These are phyloP conservation scores for Metschnikowia cubensis DNA, from an alignment of 805 yeast genomes.

Conservation along the genomic window DNA sequence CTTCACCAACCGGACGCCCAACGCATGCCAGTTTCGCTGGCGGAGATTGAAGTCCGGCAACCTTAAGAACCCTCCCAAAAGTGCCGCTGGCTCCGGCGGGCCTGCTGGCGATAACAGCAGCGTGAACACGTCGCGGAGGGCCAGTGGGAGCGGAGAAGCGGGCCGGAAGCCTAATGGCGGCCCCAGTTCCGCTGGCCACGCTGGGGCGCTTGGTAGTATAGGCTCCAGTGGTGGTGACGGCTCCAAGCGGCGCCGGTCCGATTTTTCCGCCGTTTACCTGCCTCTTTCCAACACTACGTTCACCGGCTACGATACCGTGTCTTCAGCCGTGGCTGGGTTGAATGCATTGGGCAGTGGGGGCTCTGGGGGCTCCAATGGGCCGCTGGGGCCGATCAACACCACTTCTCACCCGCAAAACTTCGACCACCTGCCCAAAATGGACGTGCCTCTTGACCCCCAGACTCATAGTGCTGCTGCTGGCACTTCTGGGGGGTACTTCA, in stretches of 20 bases:
- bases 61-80: slow-evolving; percentile 35
- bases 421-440: slow-evolving; percentile 26
- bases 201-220: neutral
- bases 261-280: slow-evolving; percentile 25
- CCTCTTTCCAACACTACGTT: slow-evolving; percentile 35
- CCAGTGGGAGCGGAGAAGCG: slow-evolving; percentile 4
- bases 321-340: slow-evolving; percentile 43
- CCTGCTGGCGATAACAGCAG: slow-evolving; percentile 1
- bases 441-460: slow-evolving; percentile 30
- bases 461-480: slow-evolving; percentile 25
- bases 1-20: slow-evolving; percentile 77
- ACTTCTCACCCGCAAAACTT: slow-evolving; percentile 20
- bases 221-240: neutral
- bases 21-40: slow-evolving; percentile 90
- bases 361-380: neutral
- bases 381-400: slow-evolving; percentile 15
- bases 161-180: slow-evolving; percentile 4
- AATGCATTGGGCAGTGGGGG: slow-evolving; percentile 33
- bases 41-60: slow-evolving; percentile 53
- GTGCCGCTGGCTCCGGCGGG: slow-evolving; percentile 18
- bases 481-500: slow-evolving; percentile 41
- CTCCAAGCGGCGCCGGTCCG: slow-evolving; percentile 9
- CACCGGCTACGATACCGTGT: slow-evolving; percentile 39
- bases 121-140: slow-evolving; percentile 4
- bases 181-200: slow-evolving; percentile 1